Percentiles rank a stretch among this genome's conserved stretches.
phyloP scores from a whole-genome alignment of 306 rosid species.

The Sphenostylis stenocarpa region DNA sequence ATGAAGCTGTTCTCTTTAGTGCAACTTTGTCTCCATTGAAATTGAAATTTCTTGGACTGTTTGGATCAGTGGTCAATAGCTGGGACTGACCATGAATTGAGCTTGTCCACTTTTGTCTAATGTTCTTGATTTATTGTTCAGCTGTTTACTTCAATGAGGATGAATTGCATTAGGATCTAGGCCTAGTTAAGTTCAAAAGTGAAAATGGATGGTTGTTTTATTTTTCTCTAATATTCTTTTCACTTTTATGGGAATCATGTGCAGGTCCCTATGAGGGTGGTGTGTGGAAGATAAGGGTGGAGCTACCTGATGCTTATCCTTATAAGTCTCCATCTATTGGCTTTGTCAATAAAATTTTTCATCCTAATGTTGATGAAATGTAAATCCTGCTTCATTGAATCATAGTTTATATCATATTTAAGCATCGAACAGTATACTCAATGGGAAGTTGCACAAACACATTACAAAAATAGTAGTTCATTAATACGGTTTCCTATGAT shows the following conservation, averaged over 20 bases:
- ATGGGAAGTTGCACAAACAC: neutral
- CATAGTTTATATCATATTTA: slow-evolving; percentile 16
- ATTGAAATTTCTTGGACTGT: neutral
- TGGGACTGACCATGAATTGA: slow-evolving; percentile 26
- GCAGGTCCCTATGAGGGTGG: slow-evolving; percentile 85
- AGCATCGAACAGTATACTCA: slow-evolving; percentile 3
- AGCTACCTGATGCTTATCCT: slow-evolving; percentile 90
- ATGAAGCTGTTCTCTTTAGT: neutral
- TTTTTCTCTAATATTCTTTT: neutral
- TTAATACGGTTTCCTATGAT: slow-evolving; percentile 36
- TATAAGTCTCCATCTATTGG: slow-evolving; percentile 89
- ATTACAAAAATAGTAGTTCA: slow-evolving; percentile 19
- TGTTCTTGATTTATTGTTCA: slow-evolving; percentile 33
- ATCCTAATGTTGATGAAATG: slow-evolving; percentile 96
- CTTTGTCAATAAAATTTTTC: slow-evolving; percentile 81
- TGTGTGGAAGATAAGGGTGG: slow-evolving; percentile 85
- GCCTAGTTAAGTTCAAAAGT: neutral
- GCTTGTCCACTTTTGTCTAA: slow-evolving; percentile 2
- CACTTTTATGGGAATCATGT: slow-evolving; percentile 27
- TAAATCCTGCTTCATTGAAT: slow-evolving; percentile 44
- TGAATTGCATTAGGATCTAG: slow-evolving; percentile 30
- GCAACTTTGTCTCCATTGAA: neutral
- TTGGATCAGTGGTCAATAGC: slow-evolving; percentile 30
- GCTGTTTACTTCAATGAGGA: slow-evolving; percentile 26
- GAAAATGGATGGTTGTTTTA: neutral